Base-by-base conservation (phyloP, 164 flowering plant species). In the Euptelea pleiosperma region DNA sequence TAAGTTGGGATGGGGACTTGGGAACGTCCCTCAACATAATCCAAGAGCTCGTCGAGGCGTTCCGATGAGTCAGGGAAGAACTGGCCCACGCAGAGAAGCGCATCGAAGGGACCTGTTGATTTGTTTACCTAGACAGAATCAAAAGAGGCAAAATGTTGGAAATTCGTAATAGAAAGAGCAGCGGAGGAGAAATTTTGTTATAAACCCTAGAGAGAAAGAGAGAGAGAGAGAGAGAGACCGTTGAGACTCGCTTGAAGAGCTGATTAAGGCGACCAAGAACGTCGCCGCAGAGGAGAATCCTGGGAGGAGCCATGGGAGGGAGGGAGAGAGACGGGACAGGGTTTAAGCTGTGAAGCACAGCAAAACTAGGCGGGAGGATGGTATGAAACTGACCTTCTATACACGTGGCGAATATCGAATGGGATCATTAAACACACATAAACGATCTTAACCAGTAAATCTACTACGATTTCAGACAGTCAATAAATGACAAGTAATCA, bases 71-170 rank as follows among this genome's bases (percentile, higher is more conserved):
- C 88, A 18, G 96, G 96, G 70, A 93, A 93, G 72, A 93, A 93
- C 74, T 93, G 97, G 0, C 99, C 99, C 11, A 88, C 99, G 72
- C 99, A 93, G 24, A 93, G 60, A 8, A 93, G 67, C 11, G 79
- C 85, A 58, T 88, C 97, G 69, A 93, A 93, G 11, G 99, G 97
- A 24, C 97, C 99, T 1, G 83, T 77, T 26, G 97, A 82, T 75
- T 88, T 93, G 75, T 73, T 90, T 28, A 87, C 96, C 96, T 91
- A 71, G 8, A 68, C 10, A 7, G 12, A 63, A 22, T 1, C 6
- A 10, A 49, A 25, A 35, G 50, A 49, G 26, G 25, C 24, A 11
- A 37, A 44, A 8, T 43, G 35, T 16, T 19, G 49, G 5, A 3
- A 12, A 18, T 30, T 15, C 26, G 22, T n/a, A 22, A 22, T n/a